These are phyloP conservation scores for Backusella liffmaniae DNA, from an alignment of 192 early-diverging fungal species.

Conservation along the genomic window DNA sequence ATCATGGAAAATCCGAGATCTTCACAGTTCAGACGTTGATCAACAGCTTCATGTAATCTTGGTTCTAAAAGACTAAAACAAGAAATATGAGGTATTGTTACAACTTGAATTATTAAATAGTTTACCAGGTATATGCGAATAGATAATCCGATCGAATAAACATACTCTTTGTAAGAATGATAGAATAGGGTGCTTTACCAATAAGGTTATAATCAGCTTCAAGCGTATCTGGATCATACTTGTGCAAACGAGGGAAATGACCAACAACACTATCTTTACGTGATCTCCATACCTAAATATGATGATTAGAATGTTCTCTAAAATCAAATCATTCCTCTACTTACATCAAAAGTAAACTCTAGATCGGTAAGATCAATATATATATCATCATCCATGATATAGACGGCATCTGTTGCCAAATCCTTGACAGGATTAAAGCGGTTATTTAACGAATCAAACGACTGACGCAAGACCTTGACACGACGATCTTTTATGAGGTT, in stretches of 20 bases:
- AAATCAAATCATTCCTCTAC: not conserved
- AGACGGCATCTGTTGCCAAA: conserved; percentile 25
- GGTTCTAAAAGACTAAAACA: conserved; percentile 16
- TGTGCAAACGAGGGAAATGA: conserved; percentile 33
- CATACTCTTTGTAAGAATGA: conserved; percentile 38
- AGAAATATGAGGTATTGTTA: not conserved
- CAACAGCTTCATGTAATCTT: conserved; percentile 27
- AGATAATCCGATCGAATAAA: conserved; percentile 31
- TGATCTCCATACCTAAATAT: conserved; percentile 18
- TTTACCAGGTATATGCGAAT: conserved; percentile 35
- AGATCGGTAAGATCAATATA: conserved; percentile 26
- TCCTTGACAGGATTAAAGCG: conserved; percentile 34
- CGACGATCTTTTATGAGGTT: conserved; percentile 12
- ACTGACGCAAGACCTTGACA: conserved; percentile 17
- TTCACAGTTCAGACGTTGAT: conserved; percentile 30
- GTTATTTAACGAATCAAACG: conserved; percentile 37
- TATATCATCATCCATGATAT: conserved; percentile 41
- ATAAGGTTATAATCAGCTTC: conserved; percentile 19
- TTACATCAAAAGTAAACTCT: conserved; percentile 32
- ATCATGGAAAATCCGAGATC: conserved; percentile 33
- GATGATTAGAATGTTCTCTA: not conserved
- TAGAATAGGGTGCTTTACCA: conserved; percentile 6
- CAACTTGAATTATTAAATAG: not conserved
- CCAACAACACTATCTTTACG: conserved; percentile 27
- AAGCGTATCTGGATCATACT: conserved; percentile 8